Base-by-base conservation (phyloP, 768 basidiomycete species). In the Mycena belliarum region DNA sequence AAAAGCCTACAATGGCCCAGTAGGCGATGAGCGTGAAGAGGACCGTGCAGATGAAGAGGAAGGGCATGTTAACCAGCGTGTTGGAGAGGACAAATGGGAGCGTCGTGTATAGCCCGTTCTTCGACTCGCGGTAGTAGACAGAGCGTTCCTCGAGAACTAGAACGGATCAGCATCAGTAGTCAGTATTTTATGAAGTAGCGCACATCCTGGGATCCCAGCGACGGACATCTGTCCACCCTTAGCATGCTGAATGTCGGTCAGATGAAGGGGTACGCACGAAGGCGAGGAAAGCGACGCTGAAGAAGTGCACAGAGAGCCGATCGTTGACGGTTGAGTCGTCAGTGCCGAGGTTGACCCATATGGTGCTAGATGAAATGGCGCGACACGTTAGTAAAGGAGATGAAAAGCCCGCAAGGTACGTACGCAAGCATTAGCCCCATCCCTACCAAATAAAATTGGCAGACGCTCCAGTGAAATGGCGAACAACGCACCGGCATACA, bases 101-200 rank as follows among this genome's bases (percentile, higher is more conserved):
- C 0, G 82, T 76, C 7, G 76, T 72, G 67, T 85, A 85, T 0
- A 87, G 67, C 2, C 84, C 85, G 60, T 87, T 87, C 41, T 76
- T 76, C 5, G 75, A 69, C 69, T 87, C 85, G 24, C 83, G 79
- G 46, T 77, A 72, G 66, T 82, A 87, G 0, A 84, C 82, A 6
- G 79, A 66, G 18, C 83, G 78, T 65, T 86, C 82, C 64, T 86
- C 83, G 21, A 86, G 73, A 68, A 82, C 78, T 78, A 61, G 12
- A 49, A 14, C 21, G 15, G 45, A 38, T 26, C 23, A 15, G 38
- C 58, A 21, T 4, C 18, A 25, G 38, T 6, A 28, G 8, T 18
- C 26, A n/a, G 47, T 40, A 23, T n/a, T n/a, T n/a, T n/a, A n/a
- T 4, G 3, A 6, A 23, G 8, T 2, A 12, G 62, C 73, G 41